Conservation (phyloP, 192 early-diverging fungal species). For the Umbelopsis ramanniana region DNA sequence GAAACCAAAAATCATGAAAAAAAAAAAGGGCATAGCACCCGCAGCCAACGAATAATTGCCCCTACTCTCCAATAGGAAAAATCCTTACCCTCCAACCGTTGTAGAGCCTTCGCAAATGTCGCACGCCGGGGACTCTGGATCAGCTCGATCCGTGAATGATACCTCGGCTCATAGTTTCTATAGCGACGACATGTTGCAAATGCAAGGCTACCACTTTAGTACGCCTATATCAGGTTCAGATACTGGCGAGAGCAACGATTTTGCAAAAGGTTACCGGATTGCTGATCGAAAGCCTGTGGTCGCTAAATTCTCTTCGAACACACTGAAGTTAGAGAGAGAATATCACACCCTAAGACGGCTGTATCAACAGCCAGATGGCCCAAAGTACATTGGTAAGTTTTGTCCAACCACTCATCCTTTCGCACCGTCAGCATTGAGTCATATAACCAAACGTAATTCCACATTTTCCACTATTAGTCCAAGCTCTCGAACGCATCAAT, state of each 20-base stretch:
- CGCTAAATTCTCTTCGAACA: slow-evolving; percentile 36
- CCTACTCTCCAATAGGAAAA: too few species aligned
- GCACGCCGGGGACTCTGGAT: slow-evolving; percentile 32
- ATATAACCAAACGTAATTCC: neutral
- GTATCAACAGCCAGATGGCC: slow-evolving; percentile 31
- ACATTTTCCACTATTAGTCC: neutral
- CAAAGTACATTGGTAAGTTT: slow-evolving; percentile 34
- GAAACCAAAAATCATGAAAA: too few species aligned
- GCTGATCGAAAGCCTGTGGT: slow-evolving; percentile 35
- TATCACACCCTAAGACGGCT: slow-evolving; percentile 34
- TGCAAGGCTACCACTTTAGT: slow-evolving; percentile 36
- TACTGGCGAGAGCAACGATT: slow-evolving; percentile 32
- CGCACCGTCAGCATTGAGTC: neutral
- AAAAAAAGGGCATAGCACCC: too few species aligned
- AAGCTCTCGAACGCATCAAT: slow-evolving; percentile 32
- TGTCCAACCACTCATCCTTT: neutral
- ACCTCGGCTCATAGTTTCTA: slow-evolving; percentile 14
- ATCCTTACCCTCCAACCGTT: too few species aligned
- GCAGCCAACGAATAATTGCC: too few species aligned
- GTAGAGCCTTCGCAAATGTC: neutral
- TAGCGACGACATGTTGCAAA: slow-evolving; percentile 28
- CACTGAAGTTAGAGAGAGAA: slow-evolving; percentile 35
- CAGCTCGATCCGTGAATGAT: slow-evolving; percentile 31
- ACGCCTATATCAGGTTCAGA: slow-evolving; percentile 26
- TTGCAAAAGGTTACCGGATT: slow-evolving; percentile 34